These are phyloP conservation scores for Fremontodendron californicum DNA, from an alignment of 345 rosid species.

Conservation along the genomic window DNA sequence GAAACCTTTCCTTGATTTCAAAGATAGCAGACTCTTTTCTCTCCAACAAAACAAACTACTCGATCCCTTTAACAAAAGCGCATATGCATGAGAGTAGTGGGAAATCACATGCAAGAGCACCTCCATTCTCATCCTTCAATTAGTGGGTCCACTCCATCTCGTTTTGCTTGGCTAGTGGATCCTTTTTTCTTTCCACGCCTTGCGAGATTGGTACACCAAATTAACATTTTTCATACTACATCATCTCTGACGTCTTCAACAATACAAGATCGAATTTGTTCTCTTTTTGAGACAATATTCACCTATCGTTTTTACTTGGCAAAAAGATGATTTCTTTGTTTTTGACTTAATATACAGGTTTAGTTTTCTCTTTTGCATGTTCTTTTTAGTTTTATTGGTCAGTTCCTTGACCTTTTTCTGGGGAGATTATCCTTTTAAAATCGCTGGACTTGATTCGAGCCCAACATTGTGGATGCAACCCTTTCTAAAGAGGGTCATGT, in stretches of 20 bases:
- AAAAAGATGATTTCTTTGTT: not conserved
- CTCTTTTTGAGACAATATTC: not conserved
- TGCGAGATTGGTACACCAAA: not conserved
- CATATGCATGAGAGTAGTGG: conserved; percentile 15
- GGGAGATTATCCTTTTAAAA: not conserved
- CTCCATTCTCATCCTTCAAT: not conserved
- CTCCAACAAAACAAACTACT: not conserved
- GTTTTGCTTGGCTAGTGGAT: conserved; percentile 16
- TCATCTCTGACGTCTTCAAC: conserved; percentile 11
- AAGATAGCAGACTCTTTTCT: not conserved
- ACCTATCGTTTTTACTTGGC: not conserved
- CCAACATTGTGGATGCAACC: not conserved
- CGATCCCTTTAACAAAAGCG: not conserved
- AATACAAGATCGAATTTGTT: not conserved
- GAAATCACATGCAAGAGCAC: conserved; percentile 15
- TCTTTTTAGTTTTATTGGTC: conserved; percentile 1
- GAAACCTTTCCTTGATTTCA: conserved; percentile 11
- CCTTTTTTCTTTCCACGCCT: not conserved
- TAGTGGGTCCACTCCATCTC: conserved; percentile 10
- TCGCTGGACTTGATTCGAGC: not conserved
- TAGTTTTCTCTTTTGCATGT: not conserved
- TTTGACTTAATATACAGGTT: not conserved
- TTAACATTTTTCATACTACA: not conserved
- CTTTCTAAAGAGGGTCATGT: not conserved
- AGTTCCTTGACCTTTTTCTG: not conserved